phyloP scores from a whole-genome alignment of 208 protist genomes.

The Wallacemonas sp. region DNA sequence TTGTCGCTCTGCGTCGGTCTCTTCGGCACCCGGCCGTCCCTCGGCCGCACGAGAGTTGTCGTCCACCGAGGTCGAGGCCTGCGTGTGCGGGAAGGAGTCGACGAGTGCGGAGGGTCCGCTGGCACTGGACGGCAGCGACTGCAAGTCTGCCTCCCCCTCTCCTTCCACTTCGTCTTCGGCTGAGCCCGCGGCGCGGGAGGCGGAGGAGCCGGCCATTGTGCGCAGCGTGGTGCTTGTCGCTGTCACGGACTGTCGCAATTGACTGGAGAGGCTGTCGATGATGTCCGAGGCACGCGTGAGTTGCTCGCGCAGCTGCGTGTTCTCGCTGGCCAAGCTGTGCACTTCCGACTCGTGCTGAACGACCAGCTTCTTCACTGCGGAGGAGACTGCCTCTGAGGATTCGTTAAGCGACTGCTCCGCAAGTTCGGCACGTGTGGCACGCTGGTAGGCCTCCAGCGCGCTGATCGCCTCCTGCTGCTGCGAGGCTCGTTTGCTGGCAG shows the following conservation, averaged over 20 bases:
- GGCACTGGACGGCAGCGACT: too few species aligned
- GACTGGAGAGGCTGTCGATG: slow-evolving; percentile 24
- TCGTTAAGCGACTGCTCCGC: slow-evolving; percentile 16
- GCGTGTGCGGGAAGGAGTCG: too few species aligned
- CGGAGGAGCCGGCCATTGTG: background rate
- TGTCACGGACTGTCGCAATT: background rate
- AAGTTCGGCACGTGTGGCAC: slow-evolving; percentile 11
- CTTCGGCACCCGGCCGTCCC: too few species aligned
- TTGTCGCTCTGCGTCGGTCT: too few species aligned
- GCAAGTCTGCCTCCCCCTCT: too few species aligned
- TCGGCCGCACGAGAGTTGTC: too few species aligned
- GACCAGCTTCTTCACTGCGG: slow-evolving; percentile 19
- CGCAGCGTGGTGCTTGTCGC: background rate
- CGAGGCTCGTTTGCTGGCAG: background rate
- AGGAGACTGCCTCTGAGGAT: slow-evolving; percentile 16
- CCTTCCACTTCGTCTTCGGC: background rate
- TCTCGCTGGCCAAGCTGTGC: slow-evolving; percentile 19
- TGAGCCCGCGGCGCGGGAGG: background rate
- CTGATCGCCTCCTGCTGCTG: background rate
- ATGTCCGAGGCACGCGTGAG: slow-evolving; percentile 14
- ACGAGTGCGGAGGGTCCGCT: too few species aligned
- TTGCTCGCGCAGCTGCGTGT: slow-evolving; percentile 25
- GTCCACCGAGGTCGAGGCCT: too few species aligned
- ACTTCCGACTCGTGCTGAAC: slow-evolving; percentile 17
- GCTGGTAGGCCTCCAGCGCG: slow-evolving; percentile 21